Percentiles rank a stretch among this genome's conserved stretches.
Evolutionary conservation across 176 grass and related monocot species (phyloP).

Genomic region (Cenchrus americanus): DNA sequence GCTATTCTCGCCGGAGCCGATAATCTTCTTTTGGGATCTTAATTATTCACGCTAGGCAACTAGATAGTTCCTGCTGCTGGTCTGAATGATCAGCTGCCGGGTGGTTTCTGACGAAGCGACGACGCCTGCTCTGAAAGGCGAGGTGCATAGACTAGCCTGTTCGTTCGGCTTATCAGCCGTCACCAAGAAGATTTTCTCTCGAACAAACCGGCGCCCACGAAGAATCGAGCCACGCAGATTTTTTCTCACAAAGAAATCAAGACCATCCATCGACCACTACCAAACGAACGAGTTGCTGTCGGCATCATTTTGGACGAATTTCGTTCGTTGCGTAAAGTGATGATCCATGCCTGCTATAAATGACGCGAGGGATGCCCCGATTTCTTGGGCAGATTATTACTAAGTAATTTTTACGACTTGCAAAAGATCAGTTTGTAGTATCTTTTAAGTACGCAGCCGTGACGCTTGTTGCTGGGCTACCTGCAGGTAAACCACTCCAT

Average conservation of each 20-base stretch:
- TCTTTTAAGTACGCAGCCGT: background rate
- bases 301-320: background rate
- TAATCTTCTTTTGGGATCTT: background rate
- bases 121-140: background rate
- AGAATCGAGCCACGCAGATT: no score
- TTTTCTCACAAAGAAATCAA: no score
- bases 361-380: background rate
- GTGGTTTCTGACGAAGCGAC: background rate
- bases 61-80: background rate
- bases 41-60: background rate
- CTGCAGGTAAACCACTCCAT: constrained; percentile 36
- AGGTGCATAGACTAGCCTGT: background rate
- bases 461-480: background rate
- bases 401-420: background rate
- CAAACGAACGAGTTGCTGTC: no score
- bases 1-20: background rate
- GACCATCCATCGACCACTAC: no score
- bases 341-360: background rate
- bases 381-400: background rate
- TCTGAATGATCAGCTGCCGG: background rate
- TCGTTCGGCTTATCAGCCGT: no score
- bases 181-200: no score
- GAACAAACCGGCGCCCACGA: no score
- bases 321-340: background rate
- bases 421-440: background rate